Base-by-base conservation (phyloP, 352 stramenopile species). In the Globisporangium orthogonon region DNA sequence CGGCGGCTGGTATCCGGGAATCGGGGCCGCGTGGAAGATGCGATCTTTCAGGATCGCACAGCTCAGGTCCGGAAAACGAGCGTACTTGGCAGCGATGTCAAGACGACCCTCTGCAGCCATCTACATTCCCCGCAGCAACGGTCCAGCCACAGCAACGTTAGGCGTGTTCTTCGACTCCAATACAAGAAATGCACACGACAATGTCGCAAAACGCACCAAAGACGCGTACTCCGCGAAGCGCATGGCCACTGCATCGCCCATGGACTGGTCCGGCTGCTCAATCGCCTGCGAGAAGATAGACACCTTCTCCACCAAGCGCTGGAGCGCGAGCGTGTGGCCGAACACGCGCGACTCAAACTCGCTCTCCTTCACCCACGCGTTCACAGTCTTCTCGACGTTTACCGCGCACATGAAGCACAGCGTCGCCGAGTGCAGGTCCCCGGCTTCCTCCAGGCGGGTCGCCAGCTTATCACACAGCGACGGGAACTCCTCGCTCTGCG, bases 401-500 rank as follows among this genome's bases (percentile, higher is more conserved):
- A 94, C 80, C n/a, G 94, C 91, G 61, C 95, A 99, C 92, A 99
- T 98, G 74, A 97, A 99, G 70, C 96, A 99, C 28, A 99, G 70
- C 43, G 89, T 97, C 18, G 97, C 97, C 58, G 84, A 97, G 59
- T 87, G 73, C 40, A 85, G 45, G 64, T 99, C 95, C 2, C 94
- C 83, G 54, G 94, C 83, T 0, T 52, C 69, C 71, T 99, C 94
- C 9, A 99, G 78, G 43, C 90, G 74, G 37, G 86, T 81, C 18
- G 94, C 96, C 15, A 99, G 74, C 33, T 89, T 86, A 60, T 98
- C 91, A 63, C 96, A 99, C 30, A 99, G 82, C 33, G 64, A 75
- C 39, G 94, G 89, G 63, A 99, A 99, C 73, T 99, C 92, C 49
- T 99, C 94, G 48, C 87, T 96, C 69, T 98, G 97, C 23, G 87